Base-by-base conservation (phyloP, 2,329 filamentous ascomycete species). In the Aureobasidium pullulans region DNA sequence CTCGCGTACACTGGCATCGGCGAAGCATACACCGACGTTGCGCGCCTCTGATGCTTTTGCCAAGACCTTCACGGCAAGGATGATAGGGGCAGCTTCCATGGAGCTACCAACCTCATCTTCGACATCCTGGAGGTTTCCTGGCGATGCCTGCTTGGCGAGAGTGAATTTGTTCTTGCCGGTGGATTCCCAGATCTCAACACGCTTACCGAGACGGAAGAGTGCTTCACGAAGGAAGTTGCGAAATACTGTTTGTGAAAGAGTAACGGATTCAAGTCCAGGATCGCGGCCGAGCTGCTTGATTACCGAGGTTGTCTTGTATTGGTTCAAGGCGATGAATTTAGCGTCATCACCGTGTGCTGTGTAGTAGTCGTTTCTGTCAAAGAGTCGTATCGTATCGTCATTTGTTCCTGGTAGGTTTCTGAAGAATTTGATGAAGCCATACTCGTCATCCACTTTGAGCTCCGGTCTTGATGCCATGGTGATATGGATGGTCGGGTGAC, bases 241-340 rank as follows among this genome's bases (percentile, higher is more conserved):
- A 74, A 94, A 99, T 4, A 96, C 94, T 2, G 93, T 97, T 60
- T 91, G 80, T 52, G 92, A 94, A 85, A 99, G 90, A 1, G 94
- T 96, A 42, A 99, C 94, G 2, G 94, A 99, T 6, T 91, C 84
- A 1, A 99, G 82, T 49, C 88, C 88, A n/a, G 87, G 89, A 62
- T 89, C 85, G 70, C 87, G 85, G 62, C 94, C 94, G 23, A 99
- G 83, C 67, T 94, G 91, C 66, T 93, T 86, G 23, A 99, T 83
- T 15, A 99, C 94, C 0, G 94, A 96, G 1, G 92, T 97, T 4
- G 94, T 97, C 76, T 96, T 96, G 82, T 99, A 99, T 61, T 97
- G 77, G 16, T 87, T 89, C 64, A 85, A 83, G 11, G 90, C 90
- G 66, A 95, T 92, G 71, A 91, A 92, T 65, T 83, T 84, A 54